Evolutionary conservation across 192 early-diverging fungal species (phyloP).

Genomic region (Chytriomyces sp.): DNA sequence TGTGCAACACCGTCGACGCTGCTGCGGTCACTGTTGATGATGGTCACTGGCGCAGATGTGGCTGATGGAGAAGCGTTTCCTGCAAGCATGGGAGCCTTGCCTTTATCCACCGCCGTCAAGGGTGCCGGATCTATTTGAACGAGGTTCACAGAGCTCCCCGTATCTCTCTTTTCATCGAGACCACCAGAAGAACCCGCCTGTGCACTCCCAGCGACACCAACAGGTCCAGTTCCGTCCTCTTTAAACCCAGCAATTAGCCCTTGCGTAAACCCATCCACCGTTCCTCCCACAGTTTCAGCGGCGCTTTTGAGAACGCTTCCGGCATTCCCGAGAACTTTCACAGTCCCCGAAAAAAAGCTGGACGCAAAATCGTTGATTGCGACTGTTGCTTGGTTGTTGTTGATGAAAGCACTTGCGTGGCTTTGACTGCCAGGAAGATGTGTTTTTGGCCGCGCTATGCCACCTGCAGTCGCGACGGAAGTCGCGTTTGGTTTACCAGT

Average conservation of each 20-base stretch:
- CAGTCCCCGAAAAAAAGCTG: slow-evolving; percentile 13
- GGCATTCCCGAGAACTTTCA: slow-evolving; percentile 9
- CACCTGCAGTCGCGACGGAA: not conserved
- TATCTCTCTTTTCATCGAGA: not conserved
- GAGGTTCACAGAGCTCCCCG: no score
- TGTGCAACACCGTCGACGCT: not conserved
- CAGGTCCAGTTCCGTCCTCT: not conserved
- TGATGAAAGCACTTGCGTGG: slow-evolving; percentile 21
- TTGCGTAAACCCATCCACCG: slow-evolving; percentile 31
- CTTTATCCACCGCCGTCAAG: no score
- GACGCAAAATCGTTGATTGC: slow-evolving; percentile 24
- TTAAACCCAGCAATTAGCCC: slow-evolving; percentile 29
- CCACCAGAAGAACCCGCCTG: not conserved
- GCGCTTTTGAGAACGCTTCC: slow-evolving; percentile 10
- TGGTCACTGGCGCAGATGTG: not conserved
- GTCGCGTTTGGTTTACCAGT: not conserved
- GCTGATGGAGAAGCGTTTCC: slow-evolving; percentile 1
- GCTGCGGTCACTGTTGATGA: not conserved
- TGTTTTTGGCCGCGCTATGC: no score
- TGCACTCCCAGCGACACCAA: not conserved
- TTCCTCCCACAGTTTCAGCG: slow-evolving; percentile 30
- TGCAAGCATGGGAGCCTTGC: no score
- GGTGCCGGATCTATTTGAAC: no score
- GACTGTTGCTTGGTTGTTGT: slow-evolving; percentile 18
- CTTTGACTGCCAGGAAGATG: slow-evolving; percentile 18